These are phyloP conservation scores for Talaromyces sp. DNA, from an alignment of 2,329 filamentous ascomycete genomes.

Conservation along the genomic window DNA sequence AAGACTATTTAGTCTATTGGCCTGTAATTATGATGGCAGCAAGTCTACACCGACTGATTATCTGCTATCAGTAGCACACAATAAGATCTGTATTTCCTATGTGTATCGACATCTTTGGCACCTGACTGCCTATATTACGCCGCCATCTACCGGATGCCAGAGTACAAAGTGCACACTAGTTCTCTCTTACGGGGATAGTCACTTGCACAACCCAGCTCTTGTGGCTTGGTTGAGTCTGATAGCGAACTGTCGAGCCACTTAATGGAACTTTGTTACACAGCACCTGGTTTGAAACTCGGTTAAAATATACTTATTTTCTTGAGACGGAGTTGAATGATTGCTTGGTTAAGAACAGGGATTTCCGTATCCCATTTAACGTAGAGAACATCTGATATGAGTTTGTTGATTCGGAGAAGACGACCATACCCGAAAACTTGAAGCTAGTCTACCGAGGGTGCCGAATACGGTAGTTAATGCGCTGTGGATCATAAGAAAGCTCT, in stretches of 20 bases:
- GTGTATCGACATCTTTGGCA: neutral
- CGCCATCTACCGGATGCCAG: neutral
- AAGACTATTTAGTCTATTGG: neutral
- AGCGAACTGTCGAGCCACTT: neutral
- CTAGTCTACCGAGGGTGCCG: neutral
- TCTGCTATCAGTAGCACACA: neutral
- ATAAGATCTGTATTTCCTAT: neutral
- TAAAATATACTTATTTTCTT: neutral
- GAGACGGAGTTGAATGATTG: neutral
- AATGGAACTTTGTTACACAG: neutral
- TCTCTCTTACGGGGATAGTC: neutral
- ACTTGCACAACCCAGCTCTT: neutral
- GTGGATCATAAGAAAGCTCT: neutral
- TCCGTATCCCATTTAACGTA: neutral
- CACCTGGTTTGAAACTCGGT: neutral
- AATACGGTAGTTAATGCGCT: neutral
- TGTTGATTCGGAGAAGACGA: neutral
- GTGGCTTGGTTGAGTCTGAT: neutral
- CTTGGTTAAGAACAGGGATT: neutral
- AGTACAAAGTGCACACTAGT: neutral
- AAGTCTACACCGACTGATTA: neutral
- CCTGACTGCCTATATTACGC: neutral
- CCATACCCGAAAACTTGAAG: neutral
- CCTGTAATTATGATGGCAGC: neutral
- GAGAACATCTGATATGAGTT: neutral